A percentile compares a stretch with the other conserved stretches of the same genome.
Conservation (phyloP, 2,329 filamentous ascomycete species). For the Chrysoporthe puriensis region DNA sequence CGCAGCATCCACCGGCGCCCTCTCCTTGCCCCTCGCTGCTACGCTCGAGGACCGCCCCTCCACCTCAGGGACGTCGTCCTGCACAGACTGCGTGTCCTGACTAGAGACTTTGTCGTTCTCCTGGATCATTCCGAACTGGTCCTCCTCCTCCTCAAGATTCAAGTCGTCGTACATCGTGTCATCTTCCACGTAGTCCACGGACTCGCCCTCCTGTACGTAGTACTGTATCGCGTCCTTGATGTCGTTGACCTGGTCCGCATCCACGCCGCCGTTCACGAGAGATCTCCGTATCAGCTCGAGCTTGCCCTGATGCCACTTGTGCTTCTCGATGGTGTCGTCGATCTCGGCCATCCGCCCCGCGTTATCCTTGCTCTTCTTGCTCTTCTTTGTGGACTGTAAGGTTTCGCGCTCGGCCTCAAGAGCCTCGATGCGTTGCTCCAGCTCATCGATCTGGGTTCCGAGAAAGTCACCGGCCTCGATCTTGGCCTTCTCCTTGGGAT, state of each 20-base stretch:
- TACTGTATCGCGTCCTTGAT: slow-evolving; percentile 92
- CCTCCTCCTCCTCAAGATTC: slow-evolving; percentile 90
- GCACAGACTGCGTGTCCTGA: slow-evolving; percentile 90
- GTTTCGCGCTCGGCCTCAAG: slow-evolving; percentile 88
- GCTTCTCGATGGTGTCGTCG: slow-evolving; percentile 80
- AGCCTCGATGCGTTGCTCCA: slow-evolving; percentile 90
- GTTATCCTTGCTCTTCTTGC: slow-evolving; percentile 73
- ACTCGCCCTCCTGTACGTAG: slow-evolving; percentile 89
- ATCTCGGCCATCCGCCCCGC: slow-evolving; percentile 88
- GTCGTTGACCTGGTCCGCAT: slow-evolving; percentile 83
- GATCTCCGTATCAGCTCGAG: slow-evolving; percentile 88
- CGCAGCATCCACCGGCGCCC: slow-evolving; percentile 61
- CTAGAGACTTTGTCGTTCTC: slow-evolving; percentile 92
- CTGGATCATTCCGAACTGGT: slow-evolving; percentile 75
- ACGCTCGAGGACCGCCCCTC: slow-evolving; percentile 53
- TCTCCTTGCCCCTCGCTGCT: slow-evolving; percentile 53
- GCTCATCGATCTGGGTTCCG: slow-evolving; percentile 82
- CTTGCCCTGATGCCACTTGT: slow-evolving; percentile 96
- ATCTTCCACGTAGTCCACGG: slow-evolving; percentile 89
- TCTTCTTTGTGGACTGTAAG: slow-evolving; percentile 90
- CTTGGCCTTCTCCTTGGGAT: slow-evolving; percentile 97
- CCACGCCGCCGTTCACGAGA: slow-evolving; percentile 89
- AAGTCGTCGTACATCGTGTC: slow-evolving; percentile 95
- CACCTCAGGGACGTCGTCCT: slow-evolving; percentile 73
- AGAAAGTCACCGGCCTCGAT: slow-evolving; percentile 87